Evolutionary conservation across 495 filamentous ascomycete species (phyloP).

Genomic region (Parathielavia appendiculata): DNA sequence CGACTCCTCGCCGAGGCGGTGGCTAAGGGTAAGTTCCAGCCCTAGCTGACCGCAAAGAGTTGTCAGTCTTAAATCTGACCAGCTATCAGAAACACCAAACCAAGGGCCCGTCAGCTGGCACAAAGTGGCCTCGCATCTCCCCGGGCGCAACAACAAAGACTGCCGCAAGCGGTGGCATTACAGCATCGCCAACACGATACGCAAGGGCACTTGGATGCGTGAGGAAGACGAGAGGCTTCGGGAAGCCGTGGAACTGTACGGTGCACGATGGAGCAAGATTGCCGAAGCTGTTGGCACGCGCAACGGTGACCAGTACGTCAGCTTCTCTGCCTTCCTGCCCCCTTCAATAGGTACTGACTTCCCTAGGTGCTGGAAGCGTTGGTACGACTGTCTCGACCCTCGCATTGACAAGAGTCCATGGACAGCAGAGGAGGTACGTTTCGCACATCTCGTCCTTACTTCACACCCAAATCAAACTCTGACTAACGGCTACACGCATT

Average conservation of each 20-base stretch:
- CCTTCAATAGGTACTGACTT: no score
- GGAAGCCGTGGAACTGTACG: constrained; percentile 33
- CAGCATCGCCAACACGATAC: constrained; percentile 35
- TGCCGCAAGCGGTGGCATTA: constrained; percentile 42
- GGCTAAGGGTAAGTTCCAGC: constrained; percentile 14
- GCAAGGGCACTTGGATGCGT: constrained; percentile 38
- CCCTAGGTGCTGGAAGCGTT: constrained; percentile 37
- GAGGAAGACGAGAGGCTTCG: constrained; percentile 39
- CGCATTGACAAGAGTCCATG: constrained; percentile 34
- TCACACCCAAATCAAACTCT: not conserved
- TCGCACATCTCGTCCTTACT: no score
- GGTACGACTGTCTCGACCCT: constrained; percentile 33
- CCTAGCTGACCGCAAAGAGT: not conserved
- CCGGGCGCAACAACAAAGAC: constrained; percentile 41
- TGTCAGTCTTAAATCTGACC: not conserved
- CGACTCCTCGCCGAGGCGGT: constrained; percentile 24
- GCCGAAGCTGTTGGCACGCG: constrained; percentile 28
- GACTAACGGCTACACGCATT: not conserved
- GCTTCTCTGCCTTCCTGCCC: no score
- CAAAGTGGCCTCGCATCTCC: constrained; percentile 35
- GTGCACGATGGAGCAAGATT: constrained; percentile 35
- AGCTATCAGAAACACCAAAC: constrained; percentile 20
- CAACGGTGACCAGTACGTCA: constrained; percentile 35
- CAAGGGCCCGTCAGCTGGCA: constrained; percentile 39
- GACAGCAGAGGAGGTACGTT: constrained; percentile 29